Evolutionary conservation across 768 basidiomycete species (phyloP), one percentile per base, ranked within the genome.

Genomic region (Naematelia aurantialba): DNA sequence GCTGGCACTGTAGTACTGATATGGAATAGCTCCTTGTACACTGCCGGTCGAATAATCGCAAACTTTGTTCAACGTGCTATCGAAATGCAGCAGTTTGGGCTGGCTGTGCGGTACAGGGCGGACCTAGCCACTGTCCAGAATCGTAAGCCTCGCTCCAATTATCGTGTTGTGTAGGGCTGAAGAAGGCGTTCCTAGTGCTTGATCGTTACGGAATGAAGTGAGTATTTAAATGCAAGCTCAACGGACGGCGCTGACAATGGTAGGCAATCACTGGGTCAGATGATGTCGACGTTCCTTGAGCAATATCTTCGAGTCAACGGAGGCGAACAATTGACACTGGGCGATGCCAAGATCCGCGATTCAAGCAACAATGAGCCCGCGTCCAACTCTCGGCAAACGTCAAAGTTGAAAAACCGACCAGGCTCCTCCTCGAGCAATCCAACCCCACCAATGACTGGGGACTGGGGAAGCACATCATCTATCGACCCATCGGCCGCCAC

Each of bases 111-210:
- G 24, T 61, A 66, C 53, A 57, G 58, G n/a, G 53, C 61, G 11
- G 70, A 71, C 52, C 60, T 71, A 1, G 26, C n/a, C 4, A 56
- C 55, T 3, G n/a, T 67, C 2, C 60, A 65, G 25, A 47, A 47
- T 44, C 22, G 66, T 67, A 47, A 59, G 66, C 25, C 25, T 31
- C 26, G 17, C 21, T 5, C 10, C 12, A 10, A 47, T 30, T 14
- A 27, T 14, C 2, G 1, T 52, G 1, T 3, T 14, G 21, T 29
- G 24, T 2, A 52, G 34, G 17, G 8, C 34, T 17, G 17, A 39
- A 17, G 8, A 8, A 39, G 17, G 8, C 8, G 13, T 14, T 1
- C 50, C 1, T 27, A 52, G 50, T 52, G 21, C 22, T 52, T 12
- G 50, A 52, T 25, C 50, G 50, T 14, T 26, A 24, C 5, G 22